Evolutionary conservation across 441 rosid genomes (phyloP), one percentile per base, ranked within the genome.

Genomic region (Aquilaria agallochum): DNA sequence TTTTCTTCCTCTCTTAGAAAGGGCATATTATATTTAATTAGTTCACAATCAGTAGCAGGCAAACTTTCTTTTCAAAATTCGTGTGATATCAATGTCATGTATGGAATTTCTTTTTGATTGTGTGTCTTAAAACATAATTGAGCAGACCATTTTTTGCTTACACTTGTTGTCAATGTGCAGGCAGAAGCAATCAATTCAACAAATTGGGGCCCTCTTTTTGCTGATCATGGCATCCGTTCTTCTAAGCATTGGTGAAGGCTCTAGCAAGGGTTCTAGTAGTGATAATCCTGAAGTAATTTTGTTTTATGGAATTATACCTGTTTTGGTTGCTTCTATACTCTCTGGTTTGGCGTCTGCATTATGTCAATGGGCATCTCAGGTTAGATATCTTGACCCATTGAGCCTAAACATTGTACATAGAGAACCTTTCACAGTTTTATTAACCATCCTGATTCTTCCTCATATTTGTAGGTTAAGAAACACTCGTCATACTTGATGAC

Each of bases 321-420:
- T 95, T 60, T 78, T 92, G 70, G 86, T 74, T 77, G 99, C 96
- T 63, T 95, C 99, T 68, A 86, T 92, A 36, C 98, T 95, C 68
- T 95, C 99, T 36, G 98, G 99, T 72, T 84, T 95, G 66, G 99
- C 99, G 61, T 95, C 99, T 20, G 75, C 98, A 58, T 76, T 95
- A 64, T 95, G 99, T 68, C 99, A 95, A 61, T 95, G 97, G 98
- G 98, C 99, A 69, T 88, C 97, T 69, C 99, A 92, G 98, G 99
- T 87, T 63, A 76, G 70, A 44, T 56, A 71, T 53, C 44, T 46
- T 65, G 0, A 36, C 2, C 46, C 36, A 55, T 11, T 60, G 31
- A 42, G 0, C 11, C 47, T 46, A 34, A 50, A 10, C 6, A 7
- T 15, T 5, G 55, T 4, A 20, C 3, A 5, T 9, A 40, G 51